phyloP scores from a whole-genome alignment of 257 asterid genomes.

The Solanum lignicaule region DNA sequence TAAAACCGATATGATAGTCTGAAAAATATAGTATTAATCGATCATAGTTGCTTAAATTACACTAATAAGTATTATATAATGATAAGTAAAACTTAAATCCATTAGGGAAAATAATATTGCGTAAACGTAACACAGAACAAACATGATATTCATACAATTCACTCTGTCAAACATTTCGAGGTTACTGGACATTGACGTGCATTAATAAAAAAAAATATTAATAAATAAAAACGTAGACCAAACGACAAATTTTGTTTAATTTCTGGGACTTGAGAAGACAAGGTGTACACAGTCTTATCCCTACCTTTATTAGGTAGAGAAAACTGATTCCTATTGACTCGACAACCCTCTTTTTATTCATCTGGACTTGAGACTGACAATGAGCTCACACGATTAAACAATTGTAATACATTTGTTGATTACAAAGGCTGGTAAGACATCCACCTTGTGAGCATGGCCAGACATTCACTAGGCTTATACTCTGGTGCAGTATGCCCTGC shows the following conservation, averaged over 20 bases:
- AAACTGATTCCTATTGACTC: not conserved
- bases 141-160: not conserved
- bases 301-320: not conserved
- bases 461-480: conserved; percentile 2
- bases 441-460: conserved; percentile 11
- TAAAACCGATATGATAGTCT: too few species aligned
- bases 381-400: too few species aligned
- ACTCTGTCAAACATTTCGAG: not conserved
- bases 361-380: too few species aligned
- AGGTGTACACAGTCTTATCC: not conserved
- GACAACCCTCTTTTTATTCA: not conserved
- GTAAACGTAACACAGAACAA: not conserved
- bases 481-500: conserved; percentile 5
- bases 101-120: not conserved
- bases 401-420: not conserved
- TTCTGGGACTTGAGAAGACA: not conserved
- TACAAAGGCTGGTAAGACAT: not conserved
- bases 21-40: too few species aligned
- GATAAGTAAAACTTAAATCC: too few species aligned
- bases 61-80: too few species aligned
- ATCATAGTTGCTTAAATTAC: not conserved
- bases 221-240: too few species aligned
- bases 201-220: too few species aligned
- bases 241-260: too few species aligned
- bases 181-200: not conserved